These are phyloP conservation scores for Mortierella antarctica DNA, from an alignment of 192 early-diverging fungal genomes.

Conservation along the genomic window DNA sequence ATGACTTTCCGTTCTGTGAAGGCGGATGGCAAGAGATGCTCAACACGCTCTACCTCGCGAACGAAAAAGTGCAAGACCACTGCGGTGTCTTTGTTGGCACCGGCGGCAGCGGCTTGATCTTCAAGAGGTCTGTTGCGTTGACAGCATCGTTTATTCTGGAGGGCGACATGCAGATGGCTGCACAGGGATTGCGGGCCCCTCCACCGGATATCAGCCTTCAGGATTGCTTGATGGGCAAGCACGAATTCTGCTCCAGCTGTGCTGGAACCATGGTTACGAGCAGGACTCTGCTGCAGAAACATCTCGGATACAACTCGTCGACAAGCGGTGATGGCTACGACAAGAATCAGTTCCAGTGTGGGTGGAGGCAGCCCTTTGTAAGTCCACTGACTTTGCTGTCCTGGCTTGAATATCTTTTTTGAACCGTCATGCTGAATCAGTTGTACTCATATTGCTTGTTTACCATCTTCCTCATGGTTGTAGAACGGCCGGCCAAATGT, in stretches of 20 bases:
- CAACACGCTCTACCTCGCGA: conserved; percentile 60
- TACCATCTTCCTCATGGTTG: not conserved
- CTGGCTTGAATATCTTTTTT: not conserved
- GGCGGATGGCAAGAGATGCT: conserved; percentile 61
- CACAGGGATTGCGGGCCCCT: conserved; percentile 16
- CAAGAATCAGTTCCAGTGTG: conserved; percentile 65
- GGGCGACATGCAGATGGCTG: conserved; percentile 9
- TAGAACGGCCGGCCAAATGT: conserved; percentile 46
- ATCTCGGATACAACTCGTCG: conserved; percentile 67
- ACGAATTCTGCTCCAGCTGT: conserved; percentile 57
- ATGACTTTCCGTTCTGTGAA: conserved; percentile 66
- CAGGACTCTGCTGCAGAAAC: conserved; percentile 59
- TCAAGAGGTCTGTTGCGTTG: conserved; percentile 45
- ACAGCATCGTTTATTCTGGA: conserved; percentile 45
- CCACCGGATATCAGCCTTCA: conserved; percentile 67
- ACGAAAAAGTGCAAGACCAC: conserved; percentile 54
- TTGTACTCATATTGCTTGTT: not conserved
- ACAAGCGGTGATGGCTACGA: conserved; percentile 61
- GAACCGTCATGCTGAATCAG: not conserved
- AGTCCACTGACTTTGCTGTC: conserved; percentile 24
- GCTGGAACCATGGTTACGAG: conserved; percentile 59
- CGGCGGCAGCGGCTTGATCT: conserved; percentile 60
- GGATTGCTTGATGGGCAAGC: conserved; percentile 60
- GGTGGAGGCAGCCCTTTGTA: conserved; percentile 68
- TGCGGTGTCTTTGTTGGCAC: conserved; percentile 68